Evolutionary conservation across 2,329 filamentous ascomycete genomes (phyloP).

Genomic region (Trichoderma sp.): DNA sequence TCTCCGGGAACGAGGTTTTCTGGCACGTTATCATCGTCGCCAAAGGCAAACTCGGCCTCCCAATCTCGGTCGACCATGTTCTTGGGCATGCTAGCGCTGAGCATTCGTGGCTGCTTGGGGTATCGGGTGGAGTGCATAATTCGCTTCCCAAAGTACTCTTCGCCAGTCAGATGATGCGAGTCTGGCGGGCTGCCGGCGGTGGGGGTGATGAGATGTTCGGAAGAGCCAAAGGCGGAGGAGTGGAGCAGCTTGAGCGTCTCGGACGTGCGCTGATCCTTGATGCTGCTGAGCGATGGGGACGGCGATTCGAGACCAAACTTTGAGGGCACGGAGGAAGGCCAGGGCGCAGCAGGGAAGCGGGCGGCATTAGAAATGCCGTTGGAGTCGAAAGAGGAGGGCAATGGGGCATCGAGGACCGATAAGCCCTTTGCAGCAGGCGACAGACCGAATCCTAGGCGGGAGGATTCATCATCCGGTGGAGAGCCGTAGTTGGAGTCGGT

Average conservation of each 20-base stretch:
- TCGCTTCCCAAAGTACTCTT: constrained; percentile 70
- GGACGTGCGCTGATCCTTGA: constrained; percentile 61
- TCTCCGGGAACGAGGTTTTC: constrained; percentile 71
- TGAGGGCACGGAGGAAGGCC: constrained; percentile 88
- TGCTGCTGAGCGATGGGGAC: constrained; percentile 68
- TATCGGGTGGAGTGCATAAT: constrained; percentile 69
- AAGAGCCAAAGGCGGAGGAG: constrained; percentile 67
- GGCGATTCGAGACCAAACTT: constrained; percentile 89
- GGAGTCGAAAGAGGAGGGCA: constrained; percentile 94
- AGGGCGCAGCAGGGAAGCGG: constrained; percentile 73
- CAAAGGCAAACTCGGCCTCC: constrained; percentile 70
- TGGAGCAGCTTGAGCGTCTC: constrained; percentile 66
- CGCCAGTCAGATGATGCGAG: constrained; percentile 54
- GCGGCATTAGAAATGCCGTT: constrained; percentile 93
- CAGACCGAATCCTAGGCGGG: constrained; percentile 68
- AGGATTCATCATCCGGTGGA: constrained; percentile 67
- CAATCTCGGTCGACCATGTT: constrained; percentile 65
- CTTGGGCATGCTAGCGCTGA: constrained; percentile 69
- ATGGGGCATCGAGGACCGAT: constrained; percentile 89
- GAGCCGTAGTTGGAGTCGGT: constrained; percentile 73
- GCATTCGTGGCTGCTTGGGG: constrained; percentile 67
- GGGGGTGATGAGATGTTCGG: constrained; percentile 61
- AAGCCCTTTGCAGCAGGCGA: constrained; percentile 73
- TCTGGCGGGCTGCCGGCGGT: constrained; percentile 50
- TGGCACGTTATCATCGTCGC: constrained; percentile 62